phyloP scores from a whole-genome alignment of 768 basidiomycete genomes.

The Termitomyces sp. region DNA sequence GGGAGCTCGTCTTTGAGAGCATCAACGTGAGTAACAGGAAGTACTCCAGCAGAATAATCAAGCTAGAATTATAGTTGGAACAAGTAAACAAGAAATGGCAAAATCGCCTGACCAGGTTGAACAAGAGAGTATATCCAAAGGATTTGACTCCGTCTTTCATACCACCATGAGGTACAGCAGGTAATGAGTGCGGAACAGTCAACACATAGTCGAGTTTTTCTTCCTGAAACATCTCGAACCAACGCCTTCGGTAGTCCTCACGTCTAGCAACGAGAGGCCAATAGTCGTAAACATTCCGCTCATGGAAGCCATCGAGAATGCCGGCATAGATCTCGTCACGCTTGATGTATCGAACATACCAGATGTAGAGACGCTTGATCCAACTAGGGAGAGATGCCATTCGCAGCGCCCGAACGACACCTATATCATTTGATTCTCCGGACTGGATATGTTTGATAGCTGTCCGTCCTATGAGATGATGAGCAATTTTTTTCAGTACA shows the following conservation, averaged over 20 bases:
- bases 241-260: conserved; percentile 34
- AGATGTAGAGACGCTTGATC: conserved; percentile 39
- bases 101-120: conserved; percentile 43
- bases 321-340: conserved; percentile 49
- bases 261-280: conserved; percentile 42
- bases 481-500: background rate
- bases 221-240: conserved; percentile 35
- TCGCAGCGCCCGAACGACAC: conserved; percentile 23
- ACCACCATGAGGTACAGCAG: conserved; percentile 48
- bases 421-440: conserved; percentile 13
- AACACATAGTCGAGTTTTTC: conserved; percentile 51
- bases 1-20: conserved; percentile 33
- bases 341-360: conserved; percentile 46
- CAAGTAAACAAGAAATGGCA: background rate
- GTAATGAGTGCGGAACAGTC: conserved; percentile 51
- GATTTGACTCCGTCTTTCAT: conserved; percentile 47
- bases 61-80: conserved; percentile 21
- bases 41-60: conserved; percentile 48
- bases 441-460: conserved; percentile 3
- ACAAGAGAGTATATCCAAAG: conserved; percentile 57
- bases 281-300: conserved; percentile 38
- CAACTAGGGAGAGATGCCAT: conserved; percentile 41
- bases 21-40: conserved; percentile 53
- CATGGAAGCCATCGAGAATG: conserved; percentile 40
- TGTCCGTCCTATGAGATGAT: conserved; percentile 5